Evolutionary conservation across 805 yeast genomes (phyloP).

Genomic region (Lachancea waltii): DNA sequence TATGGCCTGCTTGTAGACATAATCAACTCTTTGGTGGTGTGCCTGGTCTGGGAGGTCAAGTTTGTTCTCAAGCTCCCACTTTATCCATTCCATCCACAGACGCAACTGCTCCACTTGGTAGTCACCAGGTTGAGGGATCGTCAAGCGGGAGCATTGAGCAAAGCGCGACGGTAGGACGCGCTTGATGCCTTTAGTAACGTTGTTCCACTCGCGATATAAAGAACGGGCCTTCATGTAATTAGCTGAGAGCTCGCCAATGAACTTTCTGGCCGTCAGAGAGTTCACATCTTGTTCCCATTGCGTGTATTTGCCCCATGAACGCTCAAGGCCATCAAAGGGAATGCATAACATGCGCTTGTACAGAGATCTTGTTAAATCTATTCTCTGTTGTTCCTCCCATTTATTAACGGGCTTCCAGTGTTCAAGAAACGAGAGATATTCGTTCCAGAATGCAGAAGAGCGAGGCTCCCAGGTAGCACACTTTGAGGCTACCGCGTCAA

Average conservation of each 20-base stretch:
- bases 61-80: slow-evolving; percentile 71
- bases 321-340: slow-evolving; percentile 74
- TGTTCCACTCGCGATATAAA: slow-evolving; percentile 62
- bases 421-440: slow-evolving; percentile 71
- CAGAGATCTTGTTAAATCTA: slow-evolving; percentile 66
- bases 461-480: slow-evolving; percentile 69
- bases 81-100: slow-evolving; percentile 69
- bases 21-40: slow-evolving; percentile 52
- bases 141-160: slow-evolving; percentile 21
- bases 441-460: slow-evolving; percentile 70
- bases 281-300: slow-evolving; percentile 76
- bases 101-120: slow-evolving; percentile 35
- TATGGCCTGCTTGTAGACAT: slow-evolving; percentile 66
- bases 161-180: slow-evolving; percentile 32
- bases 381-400: slow-evolving; percentile 81
- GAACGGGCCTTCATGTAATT: slow-evolving; percentile 85
- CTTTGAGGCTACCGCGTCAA: slow-evolving; percentile 68
- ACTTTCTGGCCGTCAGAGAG: slow-evolving; percentile 72
- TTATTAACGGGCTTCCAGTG: slow-evolving; percentile 71
- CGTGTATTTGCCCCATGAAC: slow-evolving; percentile 74
- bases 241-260: slow-evolving; percentile 73
- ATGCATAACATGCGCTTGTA: slow-evolving; percentile 62
- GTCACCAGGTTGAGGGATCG: slow-evolving; percentile 26
- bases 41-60: slow-evolving; percentile 48
- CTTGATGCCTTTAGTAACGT: slow-evolving; percentile 46